Evolutionary conservation across 1,284 basidiomycete genomes (phyloP).

Genomic region (Malassezia nana): DNA sequence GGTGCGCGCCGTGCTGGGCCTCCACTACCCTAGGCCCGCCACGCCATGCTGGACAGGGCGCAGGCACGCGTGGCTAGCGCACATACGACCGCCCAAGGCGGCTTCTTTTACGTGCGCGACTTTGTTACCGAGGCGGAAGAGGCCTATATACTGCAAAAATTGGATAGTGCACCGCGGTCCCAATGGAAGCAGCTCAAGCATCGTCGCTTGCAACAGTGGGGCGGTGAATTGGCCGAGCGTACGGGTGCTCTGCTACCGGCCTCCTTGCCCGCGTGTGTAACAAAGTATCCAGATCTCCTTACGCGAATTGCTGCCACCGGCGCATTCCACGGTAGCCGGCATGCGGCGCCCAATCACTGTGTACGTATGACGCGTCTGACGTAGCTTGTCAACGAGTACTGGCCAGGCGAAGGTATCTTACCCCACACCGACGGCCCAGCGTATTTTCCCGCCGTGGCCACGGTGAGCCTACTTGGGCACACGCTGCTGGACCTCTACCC

Average conservation of each 20-base stretch:
- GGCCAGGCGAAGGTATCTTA: conserved; percentile 73
- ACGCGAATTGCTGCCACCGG: conserved; percentile 57
- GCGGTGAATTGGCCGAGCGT: conserved; percentile 60
- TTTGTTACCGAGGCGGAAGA: conserved; percentile 72
- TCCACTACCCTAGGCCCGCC: not conserved
- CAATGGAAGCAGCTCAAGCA: conserved; percentile 77
- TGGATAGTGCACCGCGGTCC: conserved; percentile 63
- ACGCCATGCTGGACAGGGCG: not conserved
- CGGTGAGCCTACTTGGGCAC: conserved; percentile 74
- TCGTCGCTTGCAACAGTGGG: conserved; percentile 55
- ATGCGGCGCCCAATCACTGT: conserved; percentile 68
- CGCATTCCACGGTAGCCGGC: conserved; percentile 58
- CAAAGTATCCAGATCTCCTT: conserved; percentile 60
- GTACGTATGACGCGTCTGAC: conserved; percentile 59
- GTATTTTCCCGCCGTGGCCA: conserved; percentile 78
- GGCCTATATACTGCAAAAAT: conserved; percentile 65
- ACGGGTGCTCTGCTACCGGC: conserved; percentile 57
- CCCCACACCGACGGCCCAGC: conserved; percentile 85
- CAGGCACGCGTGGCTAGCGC: not conserved
- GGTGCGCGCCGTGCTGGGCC: too few species aligned
- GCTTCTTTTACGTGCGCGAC: conserved; percentile 56
- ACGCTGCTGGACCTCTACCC: conserved; percentile 70
- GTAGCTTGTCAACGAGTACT: conserved; percentile 56
- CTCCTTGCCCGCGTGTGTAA: conserved; percentile 59
- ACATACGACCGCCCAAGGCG: conserved; percentile 4